Evolutionary conservation across 768 basidiomycete genomes (phyloP).

Genomic region (Stropharia rugosoannulata): DNA sequence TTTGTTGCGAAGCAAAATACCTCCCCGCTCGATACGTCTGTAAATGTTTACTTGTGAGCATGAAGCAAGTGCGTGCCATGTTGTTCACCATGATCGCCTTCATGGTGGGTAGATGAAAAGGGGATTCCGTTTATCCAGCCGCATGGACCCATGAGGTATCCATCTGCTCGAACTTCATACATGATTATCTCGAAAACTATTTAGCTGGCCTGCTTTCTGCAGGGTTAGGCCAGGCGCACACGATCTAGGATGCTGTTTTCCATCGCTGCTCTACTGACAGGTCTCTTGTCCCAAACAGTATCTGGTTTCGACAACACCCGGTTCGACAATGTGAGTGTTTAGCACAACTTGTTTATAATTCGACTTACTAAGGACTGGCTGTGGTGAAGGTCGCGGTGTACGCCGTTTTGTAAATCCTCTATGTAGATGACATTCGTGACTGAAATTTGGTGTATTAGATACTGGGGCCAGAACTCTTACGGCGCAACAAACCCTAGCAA

Average conservation of each 20-base stretch:
- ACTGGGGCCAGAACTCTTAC: conserved; percentile 79
- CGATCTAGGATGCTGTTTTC: conserved; percentile 10
- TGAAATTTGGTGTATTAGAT: conserved; percentile 33
- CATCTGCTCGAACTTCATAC: neutral
- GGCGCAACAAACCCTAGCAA: conserved; percentile 52
- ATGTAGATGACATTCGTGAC: neutral
- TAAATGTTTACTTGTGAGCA: conserved; percentile 14
- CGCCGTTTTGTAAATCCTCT: conserved; percentile 12
- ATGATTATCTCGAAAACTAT: conserved; percentile 12
- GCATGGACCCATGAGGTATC: conserved; percentile 11
- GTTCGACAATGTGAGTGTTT: conserved; percentile 57
- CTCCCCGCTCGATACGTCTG: conserved; percentile 1
- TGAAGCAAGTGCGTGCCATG: conserved; percentile 14
- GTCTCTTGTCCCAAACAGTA: conserved; percentile 9
- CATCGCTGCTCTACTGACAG: conserved; percentile 4
- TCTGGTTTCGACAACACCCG: conserved; percentile 54
- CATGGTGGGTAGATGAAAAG: conserved; percentile 8
- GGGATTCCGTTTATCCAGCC: conserved; percentile 12
- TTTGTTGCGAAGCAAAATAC: conserved; percentile 1
- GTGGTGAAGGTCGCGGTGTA: conserved; percentile 53
- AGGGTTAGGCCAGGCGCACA: conserved; percentile 1
- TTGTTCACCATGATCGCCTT: conserved; percentile 10
- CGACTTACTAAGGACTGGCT: neutral
- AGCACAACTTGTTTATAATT: neutral
- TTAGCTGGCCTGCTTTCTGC: conserved; percentile 9